phyloP scores from a whole-genome alignment of 345 rosid genomes.

The Adansonia digitata region DNA sequence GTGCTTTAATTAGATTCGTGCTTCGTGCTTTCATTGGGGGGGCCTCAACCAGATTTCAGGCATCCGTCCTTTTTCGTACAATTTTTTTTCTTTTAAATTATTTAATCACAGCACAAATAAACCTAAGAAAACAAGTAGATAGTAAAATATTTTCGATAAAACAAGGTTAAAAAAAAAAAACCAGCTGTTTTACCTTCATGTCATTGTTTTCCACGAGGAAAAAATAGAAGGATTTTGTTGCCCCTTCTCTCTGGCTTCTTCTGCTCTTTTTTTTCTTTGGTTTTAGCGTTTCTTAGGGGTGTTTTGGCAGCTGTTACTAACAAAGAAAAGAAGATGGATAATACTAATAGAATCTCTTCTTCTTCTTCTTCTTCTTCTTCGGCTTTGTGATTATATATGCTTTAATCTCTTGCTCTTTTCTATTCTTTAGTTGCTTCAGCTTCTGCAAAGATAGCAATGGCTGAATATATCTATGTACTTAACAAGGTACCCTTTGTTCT shows the following conservation, averaged over 20 bases:
- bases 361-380: background rate
- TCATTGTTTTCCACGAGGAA: constrained; percentile 20
- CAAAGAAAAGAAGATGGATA: background rate
- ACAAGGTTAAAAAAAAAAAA: background rate
- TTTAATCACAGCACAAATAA: background rate
- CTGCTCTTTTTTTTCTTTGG: background rate
- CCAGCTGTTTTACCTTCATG: background rate
- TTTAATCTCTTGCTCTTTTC: background rate
- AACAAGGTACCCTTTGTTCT: constrained; percentile 41
- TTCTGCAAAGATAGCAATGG: constrained; percentile 49
- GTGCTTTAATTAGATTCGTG: background rate
- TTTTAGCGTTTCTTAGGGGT: background rate
- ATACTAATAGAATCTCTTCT: background rate
- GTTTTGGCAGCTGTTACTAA: background rate
- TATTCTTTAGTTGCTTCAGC: constrained; percentile 12
- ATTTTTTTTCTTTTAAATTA: background rate
- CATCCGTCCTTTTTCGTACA: background rate
- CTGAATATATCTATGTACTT: constrained; percentile 51
- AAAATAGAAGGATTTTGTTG: background rate
- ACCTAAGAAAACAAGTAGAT: too few relatives aligned
- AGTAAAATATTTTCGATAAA: too few relatives aligned
- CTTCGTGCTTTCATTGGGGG: background rate
- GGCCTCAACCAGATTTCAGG: background rate
- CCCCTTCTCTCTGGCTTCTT: background rate
- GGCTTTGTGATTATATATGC: background rate